phyloP scores from a whole-genome alignment of 139 green algal species.

The Limnomonas spitsbergensis region DNA sequence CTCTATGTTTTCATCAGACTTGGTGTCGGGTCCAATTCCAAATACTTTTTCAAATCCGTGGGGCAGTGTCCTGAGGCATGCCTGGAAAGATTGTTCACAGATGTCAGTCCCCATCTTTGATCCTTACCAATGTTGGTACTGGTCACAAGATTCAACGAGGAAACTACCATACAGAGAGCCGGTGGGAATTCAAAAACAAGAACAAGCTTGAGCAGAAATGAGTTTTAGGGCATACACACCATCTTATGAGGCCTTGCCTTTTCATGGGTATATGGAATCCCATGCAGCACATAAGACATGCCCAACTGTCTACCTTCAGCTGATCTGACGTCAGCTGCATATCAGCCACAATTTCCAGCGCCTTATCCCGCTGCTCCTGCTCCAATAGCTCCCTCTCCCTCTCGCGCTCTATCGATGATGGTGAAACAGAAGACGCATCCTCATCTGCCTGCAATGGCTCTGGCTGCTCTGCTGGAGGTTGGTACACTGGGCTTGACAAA shows the following conservation, averaged over 20 bases:
- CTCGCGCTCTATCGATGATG: background rate
- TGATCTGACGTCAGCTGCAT: constrained; percentile 81
- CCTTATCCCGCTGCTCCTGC: constrained; percentile 29
- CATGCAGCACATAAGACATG: no score
- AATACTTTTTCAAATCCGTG: background rate
- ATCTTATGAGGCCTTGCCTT: no score
- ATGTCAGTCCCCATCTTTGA: no score
- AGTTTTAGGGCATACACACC: no score
- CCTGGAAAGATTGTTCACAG: no score
- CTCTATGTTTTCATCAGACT: constrained; percentile 22
- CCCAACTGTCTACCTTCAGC: constrained; percentile 41
- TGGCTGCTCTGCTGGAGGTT: background rate
- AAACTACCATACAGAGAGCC: no score
- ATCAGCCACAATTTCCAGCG: constrained; percentile 71
- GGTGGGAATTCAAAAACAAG: no score
- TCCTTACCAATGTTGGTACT: no score
- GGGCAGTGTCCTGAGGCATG: background rate
- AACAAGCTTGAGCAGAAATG: no score
- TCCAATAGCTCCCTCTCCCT: background rate
- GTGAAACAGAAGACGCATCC: background rate
- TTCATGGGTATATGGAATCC: no score
- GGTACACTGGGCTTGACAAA: constrained; percentile 55
- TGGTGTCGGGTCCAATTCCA: background rate
- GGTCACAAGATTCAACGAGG: no score
- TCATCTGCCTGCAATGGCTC: no score